A percentile compares a stretch with the other conserved stretches of the same genome.
These are phyloP conservation scores for Pholiota microspora DNA, from an alignment of 768 basidiomycete species.

Conservation along the genomic window DNA sequence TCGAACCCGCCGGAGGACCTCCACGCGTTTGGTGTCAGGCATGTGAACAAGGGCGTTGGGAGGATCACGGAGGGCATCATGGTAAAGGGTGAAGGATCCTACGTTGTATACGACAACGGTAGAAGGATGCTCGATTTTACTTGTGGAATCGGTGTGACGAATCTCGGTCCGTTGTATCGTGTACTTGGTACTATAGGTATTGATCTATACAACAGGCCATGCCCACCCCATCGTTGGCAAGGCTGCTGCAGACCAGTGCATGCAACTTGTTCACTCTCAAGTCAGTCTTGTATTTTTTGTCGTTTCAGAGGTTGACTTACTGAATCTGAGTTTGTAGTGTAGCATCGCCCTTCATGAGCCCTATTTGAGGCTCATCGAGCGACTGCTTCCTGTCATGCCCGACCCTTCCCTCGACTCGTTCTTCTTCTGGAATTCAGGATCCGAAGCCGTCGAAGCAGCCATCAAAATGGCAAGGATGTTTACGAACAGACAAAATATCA, in stretches of 20 bases:
- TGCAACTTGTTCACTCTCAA: slow-evolving; percentile 76
- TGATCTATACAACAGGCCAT: slow-evolving; percentile 52
- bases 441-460: slow-evolving; percentile 89
- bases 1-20: slow-evolving; percentile 24
- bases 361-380: slow-evolving; percentile 84
- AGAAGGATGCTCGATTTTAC: slow-evolving; percentile 81
- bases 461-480: slow-evolving; percentile 81
- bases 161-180: slow-evolving; percentile 54
- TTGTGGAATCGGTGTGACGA: slow-evolving; percentile 84
- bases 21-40: slow-evolving; percentile 38
- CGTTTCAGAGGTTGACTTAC: neutral
- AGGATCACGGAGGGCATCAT: slow-evolving; percentile 56
- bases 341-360: slow-evolving; percentile 87
- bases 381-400: slow-evolving; percentile 86
- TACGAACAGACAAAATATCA: slow-evolving; percentile 85
- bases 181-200: neutral
- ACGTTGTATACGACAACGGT: slow-evolving; percentile 72
- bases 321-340: slow-evolving; percentile 48
- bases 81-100: slow-evolving; percentile 68
- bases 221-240: slow-evolving; percentile 84
- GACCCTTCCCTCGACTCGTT: slow-evolving; percentile 89
- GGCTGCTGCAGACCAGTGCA: slow-evolving; percentile 87
- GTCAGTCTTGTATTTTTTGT: slow-evolving; percentile 33
- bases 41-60: slow-evolving; percentile 46
- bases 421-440: slow-evolving; percentile 97